Conservation (phyloP, 2,329 filamentous ascomycete genomes). For the Balansia obtecta region DNA sequence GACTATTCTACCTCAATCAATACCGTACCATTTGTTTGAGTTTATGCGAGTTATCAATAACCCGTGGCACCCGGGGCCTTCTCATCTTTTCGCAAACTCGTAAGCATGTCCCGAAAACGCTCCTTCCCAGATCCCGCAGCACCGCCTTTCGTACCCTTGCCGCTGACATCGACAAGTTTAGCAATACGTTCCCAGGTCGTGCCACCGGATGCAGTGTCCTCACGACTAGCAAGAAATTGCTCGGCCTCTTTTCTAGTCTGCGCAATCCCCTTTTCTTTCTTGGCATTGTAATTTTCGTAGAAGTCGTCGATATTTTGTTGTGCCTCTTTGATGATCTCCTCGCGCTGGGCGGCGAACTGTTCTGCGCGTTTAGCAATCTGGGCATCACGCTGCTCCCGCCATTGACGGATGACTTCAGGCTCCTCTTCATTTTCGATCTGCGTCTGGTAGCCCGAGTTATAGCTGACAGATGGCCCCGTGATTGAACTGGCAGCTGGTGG, state of each 20-base stretch:
- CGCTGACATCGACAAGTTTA: slow-evolving; percentile 93
- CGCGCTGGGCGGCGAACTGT: slow-evolving; percentile 70
- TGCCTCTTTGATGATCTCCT: slow-evolving; percentile 76
- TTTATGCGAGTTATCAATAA: slow-evolving; percentile 35
- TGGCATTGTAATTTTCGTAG: slow-evolving; percentile 98
- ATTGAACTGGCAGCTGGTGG: slow-evolving; percentile 33
- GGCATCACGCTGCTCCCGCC: slow-evolving; percentile 81
- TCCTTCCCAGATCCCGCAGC: slow-evolving; percentile 88
- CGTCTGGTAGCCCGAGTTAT: slow-evolving; percentile 49
- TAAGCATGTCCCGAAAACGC: slow-evolving; percentile 81
- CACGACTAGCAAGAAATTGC: slow-evolving; percentile 75
- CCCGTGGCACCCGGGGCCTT: slow-evolving; percentile 60
- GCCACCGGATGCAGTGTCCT: slow-evolving; percentile 87
- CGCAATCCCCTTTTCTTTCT: slow-evolving; percentile 85
- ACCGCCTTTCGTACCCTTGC: slow-evolving; percentile 79
- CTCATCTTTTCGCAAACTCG: slow-evolving; percentile 85
- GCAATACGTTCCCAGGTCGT: slow-evolving; percentile 98
- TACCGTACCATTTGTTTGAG: not conserved
- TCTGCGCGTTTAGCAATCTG: slow-evolving; percentile 75
- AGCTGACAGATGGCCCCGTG: slow-evolving; percentile 56
- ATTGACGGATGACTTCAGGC: slow-evolving; percentile 77
- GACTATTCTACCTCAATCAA: not conserved
- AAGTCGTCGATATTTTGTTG: slow-evolving; percentile 96
- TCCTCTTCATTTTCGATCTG: slow-evolving; percentile 61
- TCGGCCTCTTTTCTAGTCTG: slow-evolving; percentile 88